Conservation (phyloP, 1,284 basidiomycete species). For the Schizopora paradoxa region DNA sequence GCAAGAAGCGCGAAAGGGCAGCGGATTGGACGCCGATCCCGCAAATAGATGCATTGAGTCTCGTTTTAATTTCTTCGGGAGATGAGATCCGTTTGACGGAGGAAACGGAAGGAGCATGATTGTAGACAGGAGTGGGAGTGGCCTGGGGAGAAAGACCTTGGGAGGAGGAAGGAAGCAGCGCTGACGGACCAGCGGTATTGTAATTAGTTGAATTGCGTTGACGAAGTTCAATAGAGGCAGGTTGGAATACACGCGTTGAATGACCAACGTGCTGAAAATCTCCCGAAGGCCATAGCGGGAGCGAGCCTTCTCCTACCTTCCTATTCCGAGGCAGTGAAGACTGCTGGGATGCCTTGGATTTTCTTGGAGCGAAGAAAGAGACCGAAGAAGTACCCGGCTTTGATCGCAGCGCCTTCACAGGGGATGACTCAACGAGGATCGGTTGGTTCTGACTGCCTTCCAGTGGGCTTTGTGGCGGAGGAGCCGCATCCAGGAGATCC, state of each 20-base stretch:
- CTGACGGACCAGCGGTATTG: too few relatives aligned
- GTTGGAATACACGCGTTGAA: conserved; percentile 34
- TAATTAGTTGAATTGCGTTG: conserved; percentile 1
- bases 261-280: conserved; percentile 62
- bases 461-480: too few relatives aligned
- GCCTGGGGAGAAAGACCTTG: too few relatives aligned
- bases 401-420: conserved; percentile 26
- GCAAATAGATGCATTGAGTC: too few relatives aligned
- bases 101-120: too few relatives aligned
- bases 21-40: too few relatives aligned
- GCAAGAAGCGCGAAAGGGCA: conserved; percentile 45
- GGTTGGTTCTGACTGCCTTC: conserved; percentile 35
- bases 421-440: conserved; percentile 41
- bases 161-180: too few relatives aligned
- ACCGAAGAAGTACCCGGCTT: not conserved
- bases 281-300: conserved; percentile 44
- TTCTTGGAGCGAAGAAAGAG: conserved; percentile 15
- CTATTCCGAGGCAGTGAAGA: conserved; percentile 1
- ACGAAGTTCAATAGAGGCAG: conserved; percentile 15
- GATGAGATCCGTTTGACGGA: too few relatives aligned
- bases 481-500: too few relatives aligned
- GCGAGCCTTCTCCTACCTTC: conserved; percentile 17
- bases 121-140: too few relatives aligned
- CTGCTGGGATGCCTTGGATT: not conserved
- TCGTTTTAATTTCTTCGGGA: too few relatives aligned